phyloP scores from a whole-genome alignment of 116 monocot species.

The Thalassia testudinum region DNA sequence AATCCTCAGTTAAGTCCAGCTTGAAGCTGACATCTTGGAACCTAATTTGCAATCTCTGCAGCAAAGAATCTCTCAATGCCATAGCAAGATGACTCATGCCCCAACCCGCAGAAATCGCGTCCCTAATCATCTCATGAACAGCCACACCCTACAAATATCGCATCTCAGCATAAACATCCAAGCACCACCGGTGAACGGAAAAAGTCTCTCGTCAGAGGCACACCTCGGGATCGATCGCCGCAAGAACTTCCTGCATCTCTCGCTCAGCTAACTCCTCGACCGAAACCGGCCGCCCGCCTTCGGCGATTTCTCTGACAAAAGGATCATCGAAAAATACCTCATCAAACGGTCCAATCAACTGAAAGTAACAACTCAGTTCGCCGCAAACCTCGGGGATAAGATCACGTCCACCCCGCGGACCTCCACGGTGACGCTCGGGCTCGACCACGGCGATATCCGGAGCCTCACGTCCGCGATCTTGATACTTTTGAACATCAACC shows the following conservation, averaged over 20 bases:
- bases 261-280: neutral
- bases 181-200: too few relatives aligned
- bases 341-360: neutral
- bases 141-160: constrained; percentile 41
- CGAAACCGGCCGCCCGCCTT: neutral
- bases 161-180: too few relatives aligned
- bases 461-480: constrained; percentile 26
- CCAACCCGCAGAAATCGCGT: constrained; percentile 8
- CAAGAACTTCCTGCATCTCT: constrained; percentile 1
- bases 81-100: constrained; percentile 13
- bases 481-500: constrained; percentile 19
- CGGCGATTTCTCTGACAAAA: neutral
- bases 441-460: constrained; percentile 38
- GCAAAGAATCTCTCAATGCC: constrained; percentile 16
- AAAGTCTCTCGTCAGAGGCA: neutral
- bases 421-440: constrained; percentile 22
- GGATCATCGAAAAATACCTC: neutral
- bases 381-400: constrained; percentile 38
- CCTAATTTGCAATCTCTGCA: constrained; percentile 23
- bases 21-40: constrained; percentile 31
- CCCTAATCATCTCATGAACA: constrained; percentile 49
- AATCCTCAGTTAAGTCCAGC: constrained; percentile 22
- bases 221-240: constrained; percentile 6
- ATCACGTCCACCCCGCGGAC: constrained; percentile 28
- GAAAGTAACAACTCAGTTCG: neutral